Evolutionary conservation across 306 rosid genomes (phyloP).

Genomic region (Vigna mungo): DNA sequence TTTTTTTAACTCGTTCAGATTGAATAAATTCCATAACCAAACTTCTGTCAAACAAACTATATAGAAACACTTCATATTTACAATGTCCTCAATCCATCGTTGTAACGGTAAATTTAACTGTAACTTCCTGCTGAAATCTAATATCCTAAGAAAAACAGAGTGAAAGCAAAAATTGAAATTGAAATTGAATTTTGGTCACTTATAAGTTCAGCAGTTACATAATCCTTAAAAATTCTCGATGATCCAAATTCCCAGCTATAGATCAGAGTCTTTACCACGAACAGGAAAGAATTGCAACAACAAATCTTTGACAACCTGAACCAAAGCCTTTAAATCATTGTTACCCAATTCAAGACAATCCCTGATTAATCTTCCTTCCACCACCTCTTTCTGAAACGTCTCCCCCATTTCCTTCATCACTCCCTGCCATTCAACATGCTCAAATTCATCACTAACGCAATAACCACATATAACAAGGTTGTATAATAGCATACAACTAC

Average conservation of each 20-base stretch:
- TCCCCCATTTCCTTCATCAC: constrained; percentile 61
- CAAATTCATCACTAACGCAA: neutral
- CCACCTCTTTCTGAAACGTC: constrained; percentile 68
- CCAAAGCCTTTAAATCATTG: constrained; percentile 67
- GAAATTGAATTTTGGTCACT: neutral
- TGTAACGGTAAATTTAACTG: neutral
- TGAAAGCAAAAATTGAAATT: constrained; percentile 7
- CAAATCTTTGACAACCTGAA: constrained; percentile 67
- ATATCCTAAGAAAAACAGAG: constrained; percentile 24
- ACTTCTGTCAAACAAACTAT: neutral
- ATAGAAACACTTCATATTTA: neutral
- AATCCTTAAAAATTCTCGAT: neutral
- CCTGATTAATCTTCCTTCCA: constrained; percentile 74
- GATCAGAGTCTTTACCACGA: constrained; percentile 41
- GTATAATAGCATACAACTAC: neutral
- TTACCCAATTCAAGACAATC: constrained; percentile 81
- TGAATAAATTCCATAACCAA: neutral
- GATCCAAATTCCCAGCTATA: constrained; percentile 29
- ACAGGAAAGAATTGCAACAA: constrained; percentile 48
- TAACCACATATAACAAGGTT: neutral
- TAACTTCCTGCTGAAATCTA: neutral
- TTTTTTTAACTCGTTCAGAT: neutral
- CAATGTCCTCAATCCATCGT: neutral
- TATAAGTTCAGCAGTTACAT: neutral
- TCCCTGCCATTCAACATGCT: constrained; percentile 53